Base-by-base conservation (phyloP, 2,329 filamentous ascomycete species). In the Pseudogymnoascus sp. region DNA sequence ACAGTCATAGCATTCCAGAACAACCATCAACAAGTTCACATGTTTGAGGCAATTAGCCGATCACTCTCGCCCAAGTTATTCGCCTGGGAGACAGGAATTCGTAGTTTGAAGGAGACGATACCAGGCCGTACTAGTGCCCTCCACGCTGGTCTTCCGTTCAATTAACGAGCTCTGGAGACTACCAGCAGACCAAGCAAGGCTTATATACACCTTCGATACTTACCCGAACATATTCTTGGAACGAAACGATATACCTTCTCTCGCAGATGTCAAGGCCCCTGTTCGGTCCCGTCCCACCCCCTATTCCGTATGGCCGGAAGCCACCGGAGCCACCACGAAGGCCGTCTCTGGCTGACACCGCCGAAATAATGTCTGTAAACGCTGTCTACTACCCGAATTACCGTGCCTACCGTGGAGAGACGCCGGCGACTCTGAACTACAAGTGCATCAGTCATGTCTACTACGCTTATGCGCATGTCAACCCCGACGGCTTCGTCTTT, bases 331-430 rank as follows among this genome's bases (percentile, higher is more conserved):
- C 65, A 35, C 59, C 31, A 58, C 67, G 71, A 61, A 64, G 70
- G 45, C 70, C 71, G n/a, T 72, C 71, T 52, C 67, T 71, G 3
- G 70, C 69, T 55, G 68, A 70, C 12, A 71, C 66, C 41, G 67
- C 69, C n/a, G 77, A 73, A 64, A 77, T 85, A 65, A 82, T 84
- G 76, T 82, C 79, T 71, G 83, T 83, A 70, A 94, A 94, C 74
- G 90, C 87, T 21, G 88, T 91, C 16, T 94, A 93, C 76, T 94
- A 91, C 73, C 89, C 89, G n/a, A 93, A 91, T 74, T 86, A 84
- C 77, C 80, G 86, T 63, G 83, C 91, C 67, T 91, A 92, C 75
- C 80, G 82, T 63, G 83, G 87, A 66, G 84, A 90, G 69, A 88
- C 88, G 14, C 90, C 90, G 0, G 89, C 84, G 1, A 85, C 85